A percentile compares a stretch with the other conserved stretches of the same genome.
These are phyloP conservation scores for Apiotrichum veenhuisii DNA, from an alignment of 1,284 basidiomycete genomes.

Conservation along the genomic window DNA sequence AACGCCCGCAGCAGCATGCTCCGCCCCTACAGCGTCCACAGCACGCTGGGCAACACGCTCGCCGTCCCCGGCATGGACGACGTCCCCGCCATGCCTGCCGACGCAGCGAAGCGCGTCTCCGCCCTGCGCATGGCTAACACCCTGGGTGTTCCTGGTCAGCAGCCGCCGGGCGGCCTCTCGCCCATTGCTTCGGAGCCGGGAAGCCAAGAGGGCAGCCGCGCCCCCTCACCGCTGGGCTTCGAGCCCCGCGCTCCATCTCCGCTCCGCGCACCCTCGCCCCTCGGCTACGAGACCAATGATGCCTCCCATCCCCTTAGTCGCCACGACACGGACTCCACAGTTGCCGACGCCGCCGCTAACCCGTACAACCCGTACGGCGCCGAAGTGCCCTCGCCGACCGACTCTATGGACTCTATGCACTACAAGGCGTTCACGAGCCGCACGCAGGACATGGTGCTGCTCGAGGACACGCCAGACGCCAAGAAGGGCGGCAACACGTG, in stretches of 20 bases:
- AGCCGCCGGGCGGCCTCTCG: background rate
- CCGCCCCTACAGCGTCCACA: background rate
- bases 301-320: background rate
- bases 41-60: background rate
- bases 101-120: background rate
- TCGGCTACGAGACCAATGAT: too few relatives aligned
- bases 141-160: background rate
- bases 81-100: background rate
- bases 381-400: background rate
- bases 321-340: background rate
- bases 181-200: background rate
- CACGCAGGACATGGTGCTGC: conserved; percentile 16
- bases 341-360: background rate
- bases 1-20: background rate
- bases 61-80: background rate
- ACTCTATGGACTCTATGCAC: conserved; percentile 2
- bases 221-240: background rate
- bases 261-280: background rate
- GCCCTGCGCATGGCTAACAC: background rate
- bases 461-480: conserved; percentile 15
- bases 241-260: too few relatives aligned
- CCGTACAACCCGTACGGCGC: conserved; percentile 10
- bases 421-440: conserved; percentile 11
- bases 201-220: background rate
- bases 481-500: conserved; percentile 1